A percentile compares a stretch with the other conserved stretches of the same genome.
phyloP scores from a whole-genome alignment of 495 filamentous ascomycete genomes.

The Symbiotaphrina buchneri region DNA sequence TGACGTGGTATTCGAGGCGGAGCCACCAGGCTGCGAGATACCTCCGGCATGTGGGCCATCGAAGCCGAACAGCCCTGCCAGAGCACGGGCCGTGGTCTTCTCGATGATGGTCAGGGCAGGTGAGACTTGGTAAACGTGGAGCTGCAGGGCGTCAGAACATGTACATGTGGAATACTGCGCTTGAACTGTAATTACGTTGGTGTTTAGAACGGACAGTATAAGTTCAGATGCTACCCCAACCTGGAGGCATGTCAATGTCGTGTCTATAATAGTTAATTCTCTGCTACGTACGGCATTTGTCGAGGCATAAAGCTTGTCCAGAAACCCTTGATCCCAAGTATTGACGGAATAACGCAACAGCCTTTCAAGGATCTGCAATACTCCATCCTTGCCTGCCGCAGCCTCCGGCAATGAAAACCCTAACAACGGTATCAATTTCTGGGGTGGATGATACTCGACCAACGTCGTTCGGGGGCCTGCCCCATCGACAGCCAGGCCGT shows the following conservation, averaged over 20 bases:
- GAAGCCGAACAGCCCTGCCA: constrained; percentile 61
- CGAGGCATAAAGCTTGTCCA: constrained; percentile 77
- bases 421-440: constrained; percentile 41
- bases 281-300: constrained; percentile 37
- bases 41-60: constrained; percentile 54
- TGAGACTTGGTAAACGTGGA: constrained; percentile 78
- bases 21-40: constrained; percentile 71
- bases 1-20: constrained; percentile 65
- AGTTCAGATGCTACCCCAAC: constrained; percentile 66
- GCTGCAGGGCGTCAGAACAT: constrained; percentile 10
- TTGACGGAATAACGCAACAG: constrained; percentile 72
- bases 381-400: constrained; percentile 45
- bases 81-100: constrained; percentile 43
- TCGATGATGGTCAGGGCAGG: constrained; percentile 73
- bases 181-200: constrained; percentile 47
- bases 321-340: constrained; percentile 89
- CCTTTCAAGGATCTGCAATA: constrained; percentile 38
- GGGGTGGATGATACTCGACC: constrained; percentile 46
- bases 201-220: constrained; percentile 64
- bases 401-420: constrained; percentile 38
- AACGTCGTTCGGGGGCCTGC: constrained; percentile 31
- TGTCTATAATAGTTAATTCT: background rate
- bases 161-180: constrained; percentile 7
- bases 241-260: constrained; percentile 10
- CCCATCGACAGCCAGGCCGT: constrained; percentile 23